Evolutionary conservation across 495 filamentous ascomycete species (phyloP).

Genomic region (Aspergillus cavernicola): DNA sequence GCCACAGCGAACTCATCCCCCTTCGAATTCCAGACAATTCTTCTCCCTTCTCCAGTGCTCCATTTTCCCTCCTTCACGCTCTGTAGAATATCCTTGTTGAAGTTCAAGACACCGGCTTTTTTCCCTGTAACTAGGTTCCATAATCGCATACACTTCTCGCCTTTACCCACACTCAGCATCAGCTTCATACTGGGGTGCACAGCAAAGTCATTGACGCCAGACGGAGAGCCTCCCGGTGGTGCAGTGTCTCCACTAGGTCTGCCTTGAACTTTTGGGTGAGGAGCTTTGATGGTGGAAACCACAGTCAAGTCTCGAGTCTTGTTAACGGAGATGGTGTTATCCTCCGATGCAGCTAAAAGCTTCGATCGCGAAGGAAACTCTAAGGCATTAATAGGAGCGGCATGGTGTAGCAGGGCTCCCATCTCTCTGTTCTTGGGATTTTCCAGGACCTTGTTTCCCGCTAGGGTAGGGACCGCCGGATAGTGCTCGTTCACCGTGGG

Average conservation of each 20-base stretch:
- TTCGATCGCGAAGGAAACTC: conserved; percentile 84
- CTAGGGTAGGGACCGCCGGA: conserved; percentile 54
- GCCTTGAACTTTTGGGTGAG: conserved; percentile 76
- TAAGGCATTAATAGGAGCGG: conserved; percentile 70
- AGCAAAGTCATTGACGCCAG: conserved; percentile 92
- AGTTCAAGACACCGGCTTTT: conserved; percentile 88
- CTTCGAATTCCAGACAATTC: conserved; percentile 72
- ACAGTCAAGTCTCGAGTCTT: conserved; percentile 86
- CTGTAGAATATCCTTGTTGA: conserved; percentile 61
- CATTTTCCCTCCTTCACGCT: conserved; percentile 72
- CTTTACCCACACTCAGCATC: conserved; percentile 84
- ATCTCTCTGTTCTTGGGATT: conserved; percentile 85
- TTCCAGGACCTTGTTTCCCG: conserved; percentile 66
- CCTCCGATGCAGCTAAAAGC: conserved; percentile 76
- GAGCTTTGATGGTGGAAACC: conserved; percentile 85
- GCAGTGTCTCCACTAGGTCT: conserved; percentile 89
- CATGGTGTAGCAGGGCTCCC: conserved; percentile 82
- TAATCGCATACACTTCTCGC: conserved; percentile 84
- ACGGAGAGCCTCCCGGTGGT: conserved; percentile 71
- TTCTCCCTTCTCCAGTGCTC: conserved; percentile 76
- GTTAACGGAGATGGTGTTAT: conserved; percentile 82
- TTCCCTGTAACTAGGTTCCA: conserved; percentile 98
- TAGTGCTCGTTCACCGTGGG: conserved; percentile 41
- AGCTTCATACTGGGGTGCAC: conserved; percentile 95
- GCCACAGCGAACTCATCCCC: conserved; percentile 82